phyloP scores from a whole-genome alignment of 495 filamentous ascomycete species.

The Tuber microsphaerosporum region DNA sequence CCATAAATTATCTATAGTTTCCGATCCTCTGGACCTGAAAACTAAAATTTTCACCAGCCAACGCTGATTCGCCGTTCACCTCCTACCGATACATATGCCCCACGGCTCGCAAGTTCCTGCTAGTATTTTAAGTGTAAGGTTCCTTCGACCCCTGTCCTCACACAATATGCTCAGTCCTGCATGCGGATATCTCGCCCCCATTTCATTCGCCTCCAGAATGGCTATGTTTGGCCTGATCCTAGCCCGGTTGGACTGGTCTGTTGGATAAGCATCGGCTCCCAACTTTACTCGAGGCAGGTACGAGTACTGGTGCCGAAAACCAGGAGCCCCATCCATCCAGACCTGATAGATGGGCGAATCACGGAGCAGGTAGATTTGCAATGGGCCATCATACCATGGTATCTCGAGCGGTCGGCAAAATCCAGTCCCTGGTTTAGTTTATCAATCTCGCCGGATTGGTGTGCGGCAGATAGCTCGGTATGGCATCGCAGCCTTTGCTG shows the following conservation, averaged over 20 bases:
- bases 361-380: not conserved
- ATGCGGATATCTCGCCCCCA: not conserved
- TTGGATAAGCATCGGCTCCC: not conserved
- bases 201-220: not conserved
- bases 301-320: not conserved
- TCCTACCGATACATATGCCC: not conserved
- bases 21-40: not conserved
- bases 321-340: not conserved
- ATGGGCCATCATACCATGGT: not conserved
- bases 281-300: not conserved
- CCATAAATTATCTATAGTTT: conserved; percentile 1
- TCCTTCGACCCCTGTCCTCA: not conserved
- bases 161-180: not conserved
- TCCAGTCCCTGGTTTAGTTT: not conserved
- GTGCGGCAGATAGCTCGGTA: not conserved
- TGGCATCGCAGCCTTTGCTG: not conserved
- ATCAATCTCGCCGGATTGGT: not conserved
- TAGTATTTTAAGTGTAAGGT: not conserved
- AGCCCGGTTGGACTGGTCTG: not conserved
- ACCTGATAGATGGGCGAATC: not conserved
- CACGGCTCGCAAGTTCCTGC: not conserved
- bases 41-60: not conserved
- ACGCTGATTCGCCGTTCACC: not conserved
- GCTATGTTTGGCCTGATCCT: not conserved
- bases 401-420: not conserved